phyloP scores from a whole-genome alignment of 108 stramenopile genomes.

The Chaetoceros muelleri region DNA sequence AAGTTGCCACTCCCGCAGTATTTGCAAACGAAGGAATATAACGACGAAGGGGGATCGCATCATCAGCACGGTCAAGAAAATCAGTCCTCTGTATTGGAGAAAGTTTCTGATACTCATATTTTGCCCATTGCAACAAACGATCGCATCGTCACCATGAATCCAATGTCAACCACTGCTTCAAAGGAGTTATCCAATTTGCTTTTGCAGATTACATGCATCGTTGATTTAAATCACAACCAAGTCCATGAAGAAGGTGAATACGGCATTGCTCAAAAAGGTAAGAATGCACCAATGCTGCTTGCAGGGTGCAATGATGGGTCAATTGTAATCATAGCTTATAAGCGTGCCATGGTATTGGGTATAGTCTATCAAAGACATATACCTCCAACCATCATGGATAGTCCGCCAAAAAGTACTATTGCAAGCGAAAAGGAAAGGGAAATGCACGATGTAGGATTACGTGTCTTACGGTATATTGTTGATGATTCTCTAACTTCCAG shows the following conservation, averaged over 20 bases:
- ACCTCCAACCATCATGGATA: too few species aligned
- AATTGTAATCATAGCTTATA: not conserved
- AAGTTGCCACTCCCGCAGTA: not conserved
- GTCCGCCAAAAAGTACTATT: too few species aligned
- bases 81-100: too few species aligned
- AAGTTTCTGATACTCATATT: too few species aligned
- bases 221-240: not conserved
- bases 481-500: too few species aligned
- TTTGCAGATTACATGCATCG: not conserved
- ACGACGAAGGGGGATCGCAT: not conserved
- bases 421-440: too few species aligned
- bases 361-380: not conserved
- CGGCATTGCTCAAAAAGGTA: not conserved
- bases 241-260: too few species aligned
- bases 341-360: not conserved
- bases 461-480: too few species aligned
- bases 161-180: not conserved
- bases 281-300: not conserved
- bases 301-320: not conserved
- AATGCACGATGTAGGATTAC: too few species aligned
- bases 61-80: not conserved
- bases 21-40: not conserved
- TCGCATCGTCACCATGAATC: not conserved
- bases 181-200: not conserved
- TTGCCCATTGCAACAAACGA: not conserved